These are phyloP conservation scores for Wilcoxina mikolae DNA, from an alignment of 495 filamentous ascomycete species.

Conservation along the genomic window DNA sequence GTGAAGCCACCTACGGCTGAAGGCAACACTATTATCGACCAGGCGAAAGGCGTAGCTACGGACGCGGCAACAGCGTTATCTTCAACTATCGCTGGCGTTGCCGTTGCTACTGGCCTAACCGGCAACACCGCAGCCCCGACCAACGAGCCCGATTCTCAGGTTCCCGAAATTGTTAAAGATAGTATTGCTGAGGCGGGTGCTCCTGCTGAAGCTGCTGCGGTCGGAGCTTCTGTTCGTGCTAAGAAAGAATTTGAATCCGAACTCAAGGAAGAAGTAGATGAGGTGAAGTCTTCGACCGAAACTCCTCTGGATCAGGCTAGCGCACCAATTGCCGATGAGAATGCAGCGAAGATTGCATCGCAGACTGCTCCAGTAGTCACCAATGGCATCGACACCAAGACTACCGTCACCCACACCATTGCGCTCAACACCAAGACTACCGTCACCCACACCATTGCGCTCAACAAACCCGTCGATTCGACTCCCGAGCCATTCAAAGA, in stretches of 20 bases:
- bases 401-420: background rate
- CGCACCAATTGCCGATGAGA: constrained; percentile 17
- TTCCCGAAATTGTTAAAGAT: constrained; percentile 59
- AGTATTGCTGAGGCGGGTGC: constrained; percentile 49
- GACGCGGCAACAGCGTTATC: constrained; percentile 28
- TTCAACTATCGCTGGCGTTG: constrained; percentile 28
- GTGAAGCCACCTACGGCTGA: constrained; percentile 43
- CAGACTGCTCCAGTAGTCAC: constrained; percentile 7
- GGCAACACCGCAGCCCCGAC: constrained; percentile 2
- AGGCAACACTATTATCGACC: constrained; percentile 34
- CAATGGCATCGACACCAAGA: constrained; percentile 4
- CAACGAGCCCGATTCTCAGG: constrained; percentile 36
- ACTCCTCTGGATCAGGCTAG: constrained; percentile 44
- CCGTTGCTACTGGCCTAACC: constrained; percentile 12
- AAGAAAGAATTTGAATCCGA: constrained; percentile 51
- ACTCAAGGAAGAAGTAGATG: constrained; percentile 31
- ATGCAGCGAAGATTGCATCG: background rate
- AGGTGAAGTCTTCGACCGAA: constrained; percentile 36
- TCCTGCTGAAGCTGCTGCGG: constrained; percentile 56
- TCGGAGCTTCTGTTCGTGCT: constrained; percentile 52
- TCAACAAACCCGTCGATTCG: constrained; percentile 13
- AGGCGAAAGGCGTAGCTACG: constrained; percentile 27
- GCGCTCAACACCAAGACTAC: constrained; percentile 7
- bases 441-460: background rate
- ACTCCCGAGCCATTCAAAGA: constrained; percentile 61